Evolutionary conservation across 345 rosid species (phyloP), one percentile per base, ranked within the genome.

Genomic region (Syzygium aromaticum): DNA sequence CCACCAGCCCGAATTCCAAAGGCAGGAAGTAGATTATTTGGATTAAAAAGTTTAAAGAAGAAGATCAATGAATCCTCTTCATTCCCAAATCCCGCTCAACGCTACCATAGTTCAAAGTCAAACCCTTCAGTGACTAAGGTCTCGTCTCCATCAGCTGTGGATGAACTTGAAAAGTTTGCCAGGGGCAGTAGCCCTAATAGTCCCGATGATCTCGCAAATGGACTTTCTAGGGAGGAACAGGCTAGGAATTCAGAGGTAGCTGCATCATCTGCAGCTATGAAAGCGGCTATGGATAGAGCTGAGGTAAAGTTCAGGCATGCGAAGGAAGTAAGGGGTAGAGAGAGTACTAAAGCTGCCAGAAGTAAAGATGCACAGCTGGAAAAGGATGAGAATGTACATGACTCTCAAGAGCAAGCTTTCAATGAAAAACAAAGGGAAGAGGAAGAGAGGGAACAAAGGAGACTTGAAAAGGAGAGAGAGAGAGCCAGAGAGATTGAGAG

Each of bases 281-380:
- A 91, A 90, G 92, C 89, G 56, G 94, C 94, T 64, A 90, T 93
- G 92, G 92, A 91, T 67, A 93, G 90, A 89, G 93, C 92, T 78
- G 94, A 90, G 88, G 93, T 92, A 16, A 93, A 93, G 87, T 89
- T 93, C 88, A 57, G 86, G 86, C 89, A 93, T 84, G 90, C 85
- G 19, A 89, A 84, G 86, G 88, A 85, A 77, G 88, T 90, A 89
- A 90, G 92, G 88, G 92, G 88, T 67, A 88, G 89, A 73, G 93
- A 90, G 77, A 82, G 85, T 86, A 46, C 92, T 82, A 90, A 90
- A 88, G 63, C 90, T 89, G 84, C 90, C 73, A 90, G 93, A 89
- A 89, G 87, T 86, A 91, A 85, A 88, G 93, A 91, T 61, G 33
- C 67, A 63, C 86, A 63, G 87, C 78, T 86, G 78, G 90, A 86